Evolutionary conservation across 176 grass and related monocot genomes (phyloP).

Genomic region (Neostapfia colusana): DNA sequence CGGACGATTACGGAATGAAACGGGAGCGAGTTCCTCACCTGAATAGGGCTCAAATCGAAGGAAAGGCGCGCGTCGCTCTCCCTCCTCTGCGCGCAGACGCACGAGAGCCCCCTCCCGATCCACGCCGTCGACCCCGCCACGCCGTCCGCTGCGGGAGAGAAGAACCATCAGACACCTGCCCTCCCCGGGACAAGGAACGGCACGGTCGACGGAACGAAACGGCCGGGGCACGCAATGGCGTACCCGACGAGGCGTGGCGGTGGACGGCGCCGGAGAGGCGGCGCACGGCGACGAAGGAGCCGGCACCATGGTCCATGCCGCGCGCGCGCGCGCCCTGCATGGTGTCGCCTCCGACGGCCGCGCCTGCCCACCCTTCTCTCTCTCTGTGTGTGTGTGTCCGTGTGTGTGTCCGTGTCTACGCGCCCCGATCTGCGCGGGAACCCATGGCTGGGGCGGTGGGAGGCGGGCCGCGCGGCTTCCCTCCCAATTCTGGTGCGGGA

Average conservation of each 20-base stretch:
- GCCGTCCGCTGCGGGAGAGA: slow-evolving; percentile 51
- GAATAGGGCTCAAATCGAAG: slow-evolving; percentile 76
- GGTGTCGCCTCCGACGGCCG: neutral
- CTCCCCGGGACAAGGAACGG: neutral
- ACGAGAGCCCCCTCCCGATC: slow-evolving; percentile 93
- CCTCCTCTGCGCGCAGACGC: slow-evolving; percentile 90
- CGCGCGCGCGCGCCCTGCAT: neutral
- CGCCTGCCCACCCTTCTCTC: neutral
- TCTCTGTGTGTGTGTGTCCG: neutral
- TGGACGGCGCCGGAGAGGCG: slow-evolving; percentile 49
- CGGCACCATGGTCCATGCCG: slow-evolving; percentile 56
- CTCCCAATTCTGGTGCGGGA: slow-evolving; percentile 40
- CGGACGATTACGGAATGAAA: neutral
- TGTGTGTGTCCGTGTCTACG: neutral
- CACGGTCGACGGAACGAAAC: neutral
- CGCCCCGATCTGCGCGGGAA: slow-evolving; percentile 47
- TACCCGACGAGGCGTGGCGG: slow-evolving; percentile 57
- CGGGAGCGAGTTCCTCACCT: slow-evolving; percentile 46
- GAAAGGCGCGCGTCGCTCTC: slow-evolving; percentile 82
- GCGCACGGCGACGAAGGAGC: slow-evolving; percentile 67
- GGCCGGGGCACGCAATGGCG: neutral
- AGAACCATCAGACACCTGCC: slow-evolving; percentile 2
- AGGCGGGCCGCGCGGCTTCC: slow-evolving; percentile 11
- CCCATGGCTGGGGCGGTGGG: slow-evolving; percentile 25
- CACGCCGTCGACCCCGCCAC: slow-evolving; percentile 93